phyloP scores from a whole-genome alignment of 768 basidiomycete species.

The Tulasnella sp. region DNA sequence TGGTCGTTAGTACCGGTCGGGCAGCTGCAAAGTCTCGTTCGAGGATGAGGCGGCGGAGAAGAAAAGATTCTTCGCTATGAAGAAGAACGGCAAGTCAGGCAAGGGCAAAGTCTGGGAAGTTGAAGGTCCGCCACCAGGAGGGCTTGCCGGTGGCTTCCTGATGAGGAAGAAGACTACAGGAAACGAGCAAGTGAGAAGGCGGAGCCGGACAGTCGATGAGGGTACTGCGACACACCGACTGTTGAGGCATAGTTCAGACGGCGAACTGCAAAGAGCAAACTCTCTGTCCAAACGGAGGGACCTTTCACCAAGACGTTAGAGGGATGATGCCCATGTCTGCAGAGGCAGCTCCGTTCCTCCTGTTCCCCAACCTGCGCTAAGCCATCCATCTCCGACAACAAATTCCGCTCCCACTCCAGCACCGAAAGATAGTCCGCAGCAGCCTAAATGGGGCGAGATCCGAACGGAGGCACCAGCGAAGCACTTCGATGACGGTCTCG shows the following conservation, averaged over 20 bases:
- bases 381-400: background rate
- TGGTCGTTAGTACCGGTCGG: constrained; percentile 34
- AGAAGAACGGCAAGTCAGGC: constrained; percentile 21
- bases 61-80: constrained; percentile 9
- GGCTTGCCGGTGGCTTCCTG: background rate
- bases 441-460: background rate
- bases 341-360: background rate
- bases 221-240: background rate
- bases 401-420: background rate
- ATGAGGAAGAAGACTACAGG: constrained; percentile 1
- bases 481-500: constrained; percentile 32
- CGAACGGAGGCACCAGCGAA: constrained; percentile 19
- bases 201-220: background rate
- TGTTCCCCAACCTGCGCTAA: too few species aligned
- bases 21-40: constrained; percentile 32
- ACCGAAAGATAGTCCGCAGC: background rate
- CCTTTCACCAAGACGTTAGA: background rate
- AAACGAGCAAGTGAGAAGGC: background rate
- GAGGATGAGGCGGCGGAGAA: constrained; percentile 27
- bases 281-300: constrained; percentile 2
- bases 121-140: background rate
- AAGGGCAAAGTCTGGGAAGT: background rate
- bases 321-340: constrained; percentile 2
- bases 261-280: constrained; percentile 15
- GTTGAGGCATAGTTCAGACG: constrained; percentile 26